These are phyloP conservation scores for Aspergillus nidulans DNA, from an alignment of 495 filamentous ascomycete genomes.

Conservation along the genomic window DNA sequence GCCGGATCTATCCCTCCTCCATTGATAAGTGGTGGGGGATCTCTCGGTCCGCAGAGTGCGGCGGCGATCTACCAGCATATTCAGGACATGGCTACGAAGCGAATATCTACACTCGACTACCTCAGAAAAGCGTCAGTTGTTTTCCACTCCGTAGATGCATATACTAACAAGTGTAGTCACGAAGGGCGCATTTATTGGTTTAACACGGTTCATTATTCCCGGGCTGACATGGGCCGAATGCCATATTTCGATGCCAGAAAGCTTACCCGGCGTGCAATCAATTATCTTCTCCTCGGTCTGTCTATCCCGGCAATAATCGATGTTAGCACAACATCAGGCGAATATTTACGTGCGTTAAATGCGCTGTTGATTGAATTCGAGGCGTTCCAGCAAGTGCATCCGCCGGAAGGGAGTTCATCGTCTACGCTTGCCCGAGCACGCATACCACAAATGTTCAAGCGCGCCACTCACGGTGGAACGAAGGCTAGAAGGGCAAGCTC, in stretches of 20 bases:
- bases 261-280: constrained; percentile 79
- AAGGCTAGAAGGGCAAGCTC: constrained; percentile 72
- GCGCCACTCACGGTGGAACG: constrained; percentile 53
- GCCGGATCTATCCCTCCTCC: constrained; percentile 26
- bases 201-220: constrained; percentile 89
- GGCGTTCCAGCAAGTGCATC: constrained; percentile 79
- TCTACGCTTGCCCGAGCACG: constrained; percentile 71
- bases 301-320: constrained; percentile 88
- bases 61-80: constrained; percentile 74
- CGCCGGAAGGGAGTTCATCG: constrained; percentile 64
- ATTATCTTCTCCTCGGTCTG: constrained; percentile 87
- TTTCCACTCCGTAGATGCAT: neutral
- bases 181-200: constrained; percentile 97
- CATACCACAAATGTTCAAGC: constrained; percentile 86
- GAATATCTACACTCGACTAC: constrained; percentile 95
- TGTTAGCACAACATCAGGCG: constrained; percentile 68
- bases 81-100: constrained; percentile 81
- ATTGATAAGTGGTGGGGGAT: constrained; percentile 30
- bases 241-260: constrained; percentile 81
- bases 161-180: constrained; percentile 50
- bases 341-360: constrained; percentile 85
- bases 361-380: constrained; percentile 89
- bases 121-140: constrained; percentile 76
- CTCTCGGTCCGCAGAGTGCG: constrained; percentile 57
- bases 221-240: constrained; percentile 70